Conservation (phyloP, 257 asterid species). For the Oldenlandia corymbosa region DNA sequence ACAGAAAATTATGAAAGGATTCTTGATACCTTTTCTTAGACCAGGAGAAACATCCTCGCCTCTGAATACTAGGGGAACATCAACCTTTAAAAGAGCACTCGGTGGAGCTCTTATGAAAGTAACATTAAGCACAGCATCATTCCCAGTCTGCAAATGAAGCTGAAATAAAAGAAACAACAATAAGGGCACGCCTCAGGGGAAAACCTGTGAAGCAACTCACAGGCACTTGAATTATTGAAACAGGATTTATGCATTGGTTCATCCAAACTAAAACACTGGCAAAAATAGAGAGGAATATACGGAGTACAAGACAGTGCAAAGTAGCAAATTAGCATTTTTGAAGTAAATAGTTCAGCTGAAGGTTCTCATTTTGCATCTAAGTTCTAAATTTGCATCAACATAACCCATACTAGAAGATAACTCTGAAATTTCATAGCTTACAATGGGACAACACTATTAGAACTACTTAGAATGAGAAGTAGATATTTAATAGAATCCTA, state of each 20-base stretch:
- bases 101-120: conserved; percentile 95
- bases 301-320: too few relatives aligned
- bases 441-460: too few relatives aligned
- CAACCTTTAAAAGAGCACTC: conserved; percentile 55
- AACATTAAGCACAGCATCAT: conserved; percentile 74
- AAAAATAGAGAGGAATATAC: background rate
- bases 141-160: conserved; percentile 83
- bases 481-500: background rate
- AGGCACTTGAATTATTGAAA: background rate
- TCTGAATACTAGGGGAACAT: conserved; percentile 72
- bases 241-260: background rate
- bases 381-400: background rate
- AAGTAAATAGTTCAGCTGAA: background rate
- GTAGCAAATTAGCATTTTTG: background rate
- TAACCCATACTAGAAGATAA: background rate
- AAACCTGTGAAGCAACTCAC: conserved; percentile 9
- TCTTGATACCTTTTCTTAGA: conserved; percentile 51
- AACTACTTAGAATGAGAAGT: background rate
- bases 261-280: background rate
- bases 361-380: background rate
- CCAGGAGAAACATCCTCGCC: conserved; percentile 96
- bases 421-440: too few relatives aligned
- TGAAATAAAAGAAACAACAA: conserved; percentile 37
- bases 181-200: background rate
- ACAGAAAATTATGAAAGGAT: conserved; percentile 1